Conservation (phyloP, 202 grass and related monocot genomes). For the Schoenoplectus tabernaemontani region DNA sequence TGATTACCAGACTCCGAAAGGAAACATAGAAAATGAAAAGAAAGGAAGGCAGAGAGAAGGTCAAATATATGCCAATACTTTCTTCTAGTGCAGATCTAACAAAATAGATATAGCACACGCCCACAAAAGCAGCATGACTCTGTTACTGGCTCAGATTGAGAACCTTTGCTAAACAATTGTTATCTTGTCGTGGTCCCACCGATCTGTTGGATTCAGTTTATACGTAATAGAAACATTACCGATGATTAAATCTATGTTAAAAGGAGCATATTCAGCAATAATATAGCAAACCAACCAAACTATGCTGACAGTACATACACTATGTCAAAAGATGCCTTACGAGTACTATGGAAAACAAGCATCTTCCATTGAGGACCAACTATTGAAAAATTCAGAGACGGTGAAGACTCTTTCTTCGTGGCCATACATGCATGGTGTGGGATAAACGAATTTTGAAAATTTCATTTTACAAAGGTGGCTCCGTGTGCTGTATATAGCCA, state of each 20-base stretch:
- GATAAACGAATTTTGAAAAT: no score
- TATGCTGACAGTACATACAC: slow-evolving; percentile 11
- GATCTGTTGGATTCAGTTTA: not conserved
- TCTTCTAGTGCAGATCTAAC: not conserved
- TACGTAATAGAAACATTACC: not conserved
- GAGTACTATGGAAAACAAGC: not conserved
- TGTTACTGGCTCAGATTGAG: slow-evolving; percentile 11
- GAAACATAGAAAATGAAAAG: not conserved
- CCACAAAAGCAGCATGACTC: not conserved
- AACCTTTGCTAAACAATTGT: not conserved
- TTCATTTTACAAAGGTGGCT: no score
- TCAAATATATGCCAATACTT: slow-evolving; percentile 6
- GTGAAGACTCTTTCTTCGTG: not conserved
- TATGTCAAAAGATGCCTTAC: not conserved
- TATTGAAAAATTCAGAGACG: not conserved
- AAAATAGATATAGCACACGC: not conserved
- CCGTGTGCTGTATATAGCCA: no score
- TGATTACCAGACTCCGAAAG: not conserved
- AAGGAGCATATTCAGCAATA: not conserved
- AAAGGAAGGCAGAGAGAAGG: not conserved
- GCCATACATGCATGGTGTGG: not conserved
- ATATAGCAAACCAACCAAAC: not conserved
- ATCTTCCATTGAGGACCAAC: slow-evolving; percentile 1
- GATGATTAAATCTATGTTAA: not conserved
- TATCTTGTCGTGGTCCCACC: not conserved